phyloP scores from a whole-genome alignment of 306 rosid genomes.

The Corylus americana region DNA sequence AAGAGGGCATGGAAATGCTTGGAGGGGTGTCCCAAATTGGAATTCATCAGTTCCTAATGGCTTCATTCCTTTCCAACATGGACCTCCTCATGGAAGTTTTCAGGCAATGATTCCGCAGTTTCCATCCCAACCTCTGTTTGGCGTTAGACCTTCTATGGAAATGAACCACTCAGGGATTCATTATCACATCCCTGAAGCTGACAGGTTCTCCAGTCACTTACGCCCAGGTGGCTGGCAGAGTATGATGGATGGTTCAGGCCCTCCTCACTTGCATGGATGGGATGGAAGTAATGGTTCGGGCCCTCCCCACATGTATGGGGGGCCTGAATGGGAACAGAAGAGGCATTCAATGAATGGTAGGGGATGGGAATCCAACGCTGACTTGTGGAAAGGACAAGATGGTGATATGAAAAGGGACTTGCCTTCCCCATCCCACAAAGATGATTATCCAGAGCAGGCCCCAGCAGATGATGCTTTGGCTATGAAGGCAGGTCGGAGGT shows the following conservation, averaged over 20 bases:
- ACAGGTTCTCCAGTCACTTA: conserved; percentile 83
- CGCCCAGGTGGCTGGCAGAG: conserved; percentile 93
- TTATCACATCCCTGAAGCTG: conserved; percentile 84
- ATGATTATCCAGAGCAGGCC: conserved; percentile 51
- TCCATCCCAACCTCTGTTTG: conserved; percentile 75
- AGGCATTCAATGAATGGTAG: conserved; percentile 72
- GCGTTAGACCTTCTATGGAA: conserved; percentile 87
- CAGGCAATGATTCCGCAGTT: conserved; percentile 86
- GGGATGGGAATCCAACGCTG: conserved; percentile 88
- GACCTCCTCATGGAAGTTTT: conserved; percentile 89
- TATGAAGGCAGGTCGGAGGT: conserved; percentile 50
- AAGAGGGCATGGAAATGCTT: conserved; percentile 78
- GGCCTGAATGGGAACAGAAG: conserved; percentile 92
- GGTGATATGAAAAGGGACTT: conserved; percentile 69
- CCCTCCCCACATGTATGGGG: conserved; percentile 73
- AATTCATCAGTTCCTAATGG: conserved; percentile 79
- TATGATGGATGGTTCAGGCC: conserved; percentile 89
- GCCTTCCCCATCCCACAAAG: conserved; percentile 68
- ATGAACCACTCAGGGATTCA: conserved; percentile 82
- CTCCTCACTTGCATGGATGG: conserved; percentile 93
- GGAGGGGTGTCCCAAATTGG: conserved; percentile 98
- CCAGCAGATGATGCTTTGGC: conserved; percentile 49
- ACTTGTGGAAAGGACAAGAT: conserved; percentile 82
- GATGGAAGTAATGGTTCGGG: conserved; percentile 86
- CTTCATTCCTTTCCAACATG: conserved; percentile 90